phyloP scores from a whole-genome alignment of 2,329 filamentous ascomycete genomes.

The Bipolaris zeicola region DNA sequence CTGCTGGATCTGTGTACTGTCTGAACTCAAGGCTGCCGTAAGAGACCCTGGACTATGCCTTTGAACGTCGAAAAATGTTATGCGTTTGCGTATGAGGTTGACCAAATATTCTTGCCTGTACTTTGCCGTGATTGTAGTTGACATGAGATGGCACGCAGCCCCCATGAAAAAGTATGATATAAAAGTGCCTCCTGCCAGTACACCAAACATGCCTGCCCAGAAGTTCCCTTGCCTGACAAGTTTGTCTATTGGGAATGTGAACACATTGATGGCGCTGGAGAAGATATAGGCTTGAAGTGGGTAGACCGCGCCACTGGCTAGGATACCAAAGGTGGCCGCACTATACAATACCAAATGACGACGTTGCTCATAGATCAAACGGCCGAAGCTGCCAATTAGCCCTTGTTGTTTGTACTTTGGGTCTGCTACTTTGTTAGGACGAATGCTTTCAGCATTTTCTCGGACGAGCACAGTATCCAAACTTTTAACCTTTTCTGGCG shows the following conservation, averaged over 20 bases:
- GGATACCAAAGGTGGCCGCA: slow-evolving; percentile 36
- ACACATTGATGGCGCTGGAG: slow-evolving; percentile 45
- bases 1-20: slow-evolving; percentile 66
- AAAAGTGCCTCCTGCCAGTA: slow-evolving; percentile 61
- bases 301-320: slow-evolving; percentile 43
- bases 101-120: slow-evolving; percentile 67
- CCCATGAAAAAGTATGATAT: slow-evolving; percentile 60
- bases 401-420: slow-evolving; percentile 40
- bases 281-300: slow-evolving; percentile 49
- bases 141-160: slow-evolving; percentile 37
- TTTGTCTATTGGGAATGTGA: slow-evolving; percentile 39
- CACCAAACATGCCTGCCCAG: slow-evolving; percentile 70
- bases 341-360: slow-evolving; percentile 42
- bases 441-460: too few species aligned
- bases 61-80: slow-evolving; percentile 65
- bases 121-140: slow-evolving; percentile 54
- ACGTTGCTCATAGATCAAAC: slow-evolving; percentile 43
- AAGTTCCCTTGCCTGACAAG: slow-evolving; percentile 55
- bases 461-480: too few species aligned
- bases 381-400: slow-evolving; percentile 42
- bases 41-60: slow-evolving; percentile 66
- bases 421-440: too few species aligned
- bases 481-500: too few species aligned
- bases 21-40: slow-evolving; percentile 61
- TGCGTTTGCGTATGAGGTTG: slow-evolving; percentile 63